phyloP scores from a whole-genome alignment of 176 grass and related monocot genomes.

The Bromus sterilis region DNA sequence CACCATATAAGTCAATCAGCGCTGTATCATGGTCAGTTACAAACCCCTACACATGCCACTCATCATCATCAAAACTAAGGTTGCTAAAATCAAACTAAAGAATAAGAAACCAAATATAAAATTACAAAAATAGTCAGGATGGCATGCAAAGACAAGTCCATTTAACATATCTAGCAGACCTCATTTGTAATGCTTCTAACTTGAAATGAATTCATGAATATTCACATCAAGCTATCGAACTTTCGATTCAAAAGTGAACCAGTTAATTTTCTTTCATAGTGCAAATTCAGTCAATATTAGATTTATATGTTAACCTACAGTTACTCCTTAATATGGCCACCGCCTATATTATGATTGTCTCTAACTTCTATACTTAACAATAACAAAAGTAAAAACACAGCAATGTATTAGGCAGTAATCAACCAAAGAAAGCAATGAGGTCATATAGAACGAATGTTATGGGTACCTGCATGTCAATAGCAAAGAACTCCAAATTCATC shows the following conservation, averaged over 20 bases:
- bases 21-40: constrained; percentile 91
- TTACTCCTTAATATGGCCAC: neutral
- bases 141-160: constrained; percentile 4
- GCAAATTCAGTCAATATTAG: neutral
- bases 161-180: neutral
- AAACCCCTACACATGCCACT: constrained; percentile 50
- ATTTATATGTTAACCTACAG: neutral
- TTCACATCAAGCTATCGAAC: neutral
- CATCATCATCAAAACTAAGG: neutral
- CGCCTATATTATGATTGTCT: neutral
- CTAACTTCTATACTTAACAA: neutral
- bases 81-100: neutral
- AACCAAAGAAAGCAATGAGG: neutral
- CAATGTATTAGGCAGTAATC: neutral
- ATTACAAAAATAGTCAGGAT: neutral
- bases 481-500: constrained; percentile 99
- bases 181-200: neutral
- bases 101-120: neutral
- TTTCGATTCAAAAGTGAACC: neutral
- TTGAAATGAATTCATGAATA: constrained; percentile 1
- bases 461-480: constrained; percentile 94
- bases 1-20: constrained; percentile 60
- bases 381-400: neutral
- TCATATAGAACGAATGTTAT: neutral
- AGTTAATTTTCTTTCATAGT: neutral